Conservation (phyloP, 2,329 filamentous ascomycete species). For the Huntiella abstrusa region DNA sequence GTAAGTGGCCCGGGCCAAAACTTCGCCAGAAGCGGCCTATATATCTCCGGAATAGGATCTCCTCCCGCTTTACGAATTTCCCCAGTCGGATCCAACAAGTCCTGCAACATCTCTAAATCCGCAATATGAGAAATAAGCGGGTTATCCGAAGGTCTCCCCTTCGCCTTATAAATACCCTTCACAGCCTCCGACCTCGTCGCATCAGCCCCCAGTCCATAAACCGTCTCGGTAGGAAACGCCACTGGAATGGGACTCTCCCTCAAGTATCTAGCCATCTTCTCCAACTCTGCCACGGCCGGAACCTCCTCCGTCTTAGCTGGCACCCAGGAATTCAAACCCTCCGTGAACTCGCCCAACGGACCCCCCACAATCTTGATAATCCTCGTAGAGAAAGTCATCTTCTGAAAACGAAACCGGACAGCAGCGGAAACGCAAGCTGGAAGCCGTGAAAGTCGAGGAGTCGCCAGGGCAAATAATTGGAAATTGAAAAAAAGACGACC, state of each 20-base stretch:
- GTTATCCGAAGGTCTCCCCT: conserved; percentile 82
- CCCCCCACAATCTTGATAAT: conserved; percentile 20
- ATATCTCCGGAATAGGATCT: conserved; percentile 49
- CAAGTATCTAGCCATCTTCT: conserved; percentile 47
- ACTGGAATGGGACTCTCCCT: conserved; percentile 54
- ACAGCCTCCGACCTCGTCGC: conserved; percentile 73
- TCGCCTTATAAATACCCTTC: conserved; percentile 78
- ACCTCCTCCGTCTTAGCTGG: conserved; percentile 12
- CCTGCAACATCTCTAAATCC: conserved; percentile 57
- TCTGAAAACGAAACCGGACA: no score
- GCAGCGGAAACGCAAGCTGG: no score
- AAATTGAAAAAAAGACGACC: no score
- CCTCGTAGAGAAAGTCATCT: conserved; percentile 21
- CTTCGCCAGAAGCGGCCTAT: conserved; percentile 53
- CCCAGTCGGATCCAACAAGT: conserved; percentile 29
- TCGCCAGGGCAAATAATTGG: no score
- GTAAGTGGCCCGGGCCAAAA: conserved; percentile 96
- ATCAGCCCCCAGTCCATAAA: conserved; percentile 93
- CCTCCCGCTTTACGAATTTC: conserved; percentile 13
- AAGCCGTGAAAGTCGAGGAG: no score
- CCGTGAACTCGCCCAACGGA: conserved; percentile 20
- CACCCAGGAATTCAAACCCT: conserved; percentile 25
- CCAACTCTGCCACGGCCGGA: conserved; percentile 26
- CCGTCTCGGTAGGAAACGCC: conserved; percentile 92
- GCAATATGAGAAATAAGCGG: conserved; percentile 85